Evolutionary conservation across 2,329 filamentous ascomycete genomes (phyloP).

Genomic region (Monilinia aucupariae): DNA sequence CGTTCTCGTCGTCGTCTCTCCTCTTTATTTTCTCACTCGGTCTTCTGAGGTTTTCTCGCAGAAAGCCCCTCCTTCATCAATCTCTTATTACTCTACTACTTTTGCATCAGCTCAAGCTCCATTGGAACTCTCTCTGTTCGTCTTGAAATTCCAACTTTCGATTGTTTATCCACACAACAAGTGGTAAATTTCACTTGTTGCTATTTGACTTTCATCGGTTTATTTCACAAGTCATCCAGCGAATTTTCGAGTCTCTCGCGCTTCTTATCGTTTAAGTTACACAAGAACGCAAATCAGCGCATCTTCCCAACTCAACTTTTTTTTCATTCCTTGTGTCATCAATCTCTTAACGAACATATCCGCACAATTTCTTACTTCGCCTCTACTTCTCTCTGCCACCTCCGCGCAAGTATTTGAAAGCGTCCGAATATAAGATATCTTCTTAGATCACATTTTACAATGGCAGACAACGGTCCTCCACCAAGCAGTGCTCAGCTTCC

Average conservation of each 20-base stretch:
- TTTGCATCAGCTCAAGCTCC: slow-evolving; percentile 29
- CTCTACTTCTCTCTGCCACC: slow-evolving; percentile 25
- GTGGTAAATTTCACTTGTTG: slow-evolving; percentile 29
- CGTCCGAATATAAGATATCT: slow-evolving; percentile 24
- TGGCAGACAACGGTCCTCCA: slow-evolving; percentile 72
- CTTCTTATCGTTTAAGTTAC: slow-evolving; percentile 34
- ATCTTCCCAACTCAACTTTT: slow-evolving; percentile 22
- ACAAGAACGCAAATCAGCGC: slow-evolving; percentile 26
- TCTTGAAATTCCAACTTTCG: background rate
- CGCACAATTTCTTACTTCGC: slow-evolving; percentile 22
- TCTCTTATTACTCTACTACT: slow-evolving; percentile 25
- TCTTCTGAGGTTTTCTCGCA: slow-evolving; percentile 26
- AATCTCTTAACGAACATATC: slow-evolving; percentile 23
- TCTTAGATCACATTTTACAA: slow-evolving; percentile 41
- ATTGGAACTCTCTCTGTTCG: slow-evolving; percentile 22
- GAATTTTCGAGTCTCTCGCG: slow-evolving; percentile 30
- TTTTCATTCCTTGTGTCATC: slow-evolving; percentile 26
- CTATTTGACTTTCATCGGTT: slow-evolving; percentile 28
- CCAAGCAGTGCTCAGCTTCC: slow-evolving; percentile 61
- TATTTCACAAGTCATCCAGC: slow-evolving; percentile 29
- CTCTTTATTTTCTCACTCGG: slow-evolving; percentile 24
- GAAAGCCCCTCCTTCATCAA: slow-evolving; percentile 23
- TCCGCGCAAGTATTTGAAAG: slow-evolving; percentile 22
- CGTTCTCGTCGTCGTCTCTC: slow-evolving; percentile 30
- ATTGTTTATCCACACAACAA: slow-evolving; percentile 21